Base-by-base conservation (phyloP, 2,329 filamentous ascomycete species). In the Didymella keratinophila region DNA sequence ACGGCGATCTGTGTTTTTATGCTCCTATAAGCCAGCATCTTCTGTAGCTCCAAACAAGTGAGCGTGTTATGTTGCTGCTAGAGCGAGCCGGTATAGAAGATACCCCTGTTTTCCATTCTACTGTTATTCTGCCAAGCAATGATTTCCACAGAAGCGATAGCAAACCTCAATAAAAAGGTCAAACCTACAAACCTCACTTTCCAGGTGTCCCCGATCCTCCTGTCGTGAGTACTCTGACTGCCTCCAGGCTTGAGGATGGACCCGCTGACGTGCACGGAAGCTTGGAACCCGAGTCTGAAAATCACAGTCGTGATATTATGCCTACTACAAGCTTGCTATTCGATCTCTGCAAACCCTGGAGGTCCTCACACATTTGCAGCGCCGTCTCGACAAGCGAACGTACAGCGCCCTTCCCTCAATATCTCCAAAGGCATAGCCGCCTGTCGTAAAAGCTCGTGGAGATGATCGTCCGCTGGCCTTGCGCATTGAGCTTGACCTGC, bases 361-460 rank as follows among this genome's bases (percentile, higher is more conserved):
- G 20, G 37, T 41, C 20, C 20, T 23, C 12, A 23, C 20, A 11
- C 20, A 23, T 21, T 23, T 23, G 37, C 37, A 23, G 18, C n/a
- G 20, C 12, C 9, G 20, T 41, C 2, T 11, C 18, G 20, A 41
- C 11, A 14, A 7, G 6, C 20, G 18, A 23, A 2, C 8, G 2
- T 10, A 12, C 27, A 45, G 11, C 12, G 27, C 4, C 16, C 21
- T 50, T 34, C 7, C 4, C 23, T 53, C 16, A 60, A 56, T 62
- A 75, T 44, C 67, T 66, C 90, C 90, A 93, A 1, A 91, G 67
- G 74, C 89, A 92, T 30, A 93, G 69, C 44, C 89, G 74, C 70
- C 83, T 86, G 74, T 93, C 90, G 64, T 93, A 93, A 66, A 93
- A 93, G 72, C 90, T 93, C 0, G 89, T 92, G 21, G 88, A 90